A percentile compares a stretch with the other conserved stretches of the same genome.
Conservation (phyloP, 164 flowering plant species). For the Tetrastigma voinierianum region DNA sequence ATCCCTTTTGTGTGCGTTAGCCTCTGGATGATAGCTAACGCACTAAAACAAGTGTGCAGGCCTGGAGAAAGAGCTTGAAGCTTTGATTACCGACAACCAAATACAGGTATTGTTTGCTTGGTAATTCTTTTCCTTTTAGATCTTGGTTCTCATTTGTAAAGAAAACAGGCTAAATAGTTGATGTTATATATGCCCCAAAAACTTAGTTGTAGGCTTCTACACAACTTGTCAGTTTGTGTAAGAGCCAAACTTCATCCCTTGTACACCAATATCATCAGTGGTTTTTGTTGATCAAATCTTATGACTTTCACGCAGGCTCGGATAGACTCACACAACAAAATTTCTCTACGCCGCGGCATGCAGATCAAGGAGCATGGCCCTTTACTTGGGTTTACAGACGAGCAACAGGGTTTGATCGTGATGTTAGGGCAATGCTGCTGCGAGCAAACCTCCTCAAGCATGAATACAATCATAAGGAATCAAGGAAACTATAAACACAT, state of each 20-base stretch:
- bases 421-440: slow-evolving; percentile 81
- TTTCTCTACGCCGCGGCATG: slow-evolving; percentile 94
- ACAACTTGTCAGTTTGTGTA: too few relatives aligned
- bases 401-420: slow-evolving; percentile 85
- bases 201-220: too few relatives aligned
- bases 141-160: too few relatives aligned
- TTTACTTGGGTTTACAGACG: slow-evolving; percentile 84
- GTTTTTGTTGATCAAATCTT: slow-evolving; percentile 6
- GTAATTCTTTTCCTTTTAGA: background rate
- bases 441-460: slow-evolving; percentile 87
- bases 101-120: slow-evolving; percentile 59
- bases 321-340: slow-evolving; percentile 96
- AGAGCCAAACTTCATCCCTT: too few relatives aligned
- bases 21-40: slow-evolving; percentile 90
- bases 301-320: slow-evolving; percentile 66
- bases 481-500: slow-evolving; percentile 48
- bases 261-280: background rate
- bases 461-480: slow-evolving; percentile 47
- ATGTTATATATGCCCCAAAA: too few relatives aligned
- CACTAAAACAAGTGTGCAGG: slow-evolving; percentile 85
- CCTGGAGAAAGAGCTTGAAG: slow-evolving; percentile 90
- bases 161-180: too few relatives aligned
- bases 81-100: slow-evolving; percentile 89
- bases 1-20: slow-evolving; percentile 94
- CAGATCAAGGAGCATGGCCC: slow-evolving; percentile 94